Base-by-base conservation (phyloP, 1,284 basidiomycete species). In the Cutaneotrichosporon sp. region DNA sequence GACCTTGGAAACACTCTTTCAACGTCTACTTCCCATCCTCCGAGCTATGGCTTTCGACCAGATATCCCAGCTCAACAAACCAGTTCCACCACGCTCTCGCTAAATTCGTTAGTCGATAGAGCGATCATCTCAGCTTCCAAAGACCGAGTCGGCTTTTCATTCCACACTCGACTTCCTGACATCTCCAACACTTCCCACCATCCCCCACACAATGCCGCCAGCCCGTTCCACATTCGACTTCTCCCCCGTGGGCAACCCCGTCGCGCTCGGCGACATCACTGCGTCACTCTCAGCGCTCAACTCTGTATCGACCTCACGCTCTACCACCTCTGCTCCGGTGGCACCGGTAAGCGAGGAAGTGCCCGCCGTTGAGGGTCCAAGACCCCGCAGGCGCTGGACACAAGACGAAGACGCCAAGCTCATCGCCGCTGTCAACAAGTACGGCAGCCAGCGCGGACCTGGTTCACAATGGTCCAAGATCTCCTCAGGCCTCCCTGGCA, bases 391-490 rank as follows among this genome's bases (percentile, higher is more conserved):
- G 26, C 35, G 39, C 5, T 63, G 62, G 62, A 63, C 57, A 6
- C 27, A 31, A 3, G 46, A 46, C 17, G 62, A 63, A 38, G 62
- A 63, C 42, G 44, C 37, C 5, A 46, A 54, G 26, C 55, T 63
- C 14, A 52, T 47, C 34, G 49, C 44, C 12, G 57, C 62, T 4
- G 55, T 63, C n/a, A 39, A 46, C 27, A 37, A 52, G 42, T 57
- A 53, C 29, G 59, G 61, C 8, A 42, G 34, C 3, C 32, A 49
- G 5, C 45, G 52, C 9, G 59, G 55, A 3, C 44, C 55, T 3
- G 60, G 55, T 5, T 57, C 57, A 2, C 52, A 55, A 16, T 63
- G 62, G 62, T 29, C 47, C 20, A 41, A 46, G 19, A 61, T 63
- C 27, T 52, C 54, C 3, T 29, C 22, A 8, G 46, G 44, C 27